Evolutionary conservation across 805 yeast genomes (phyloP), one percentile per base, ranked within the genome.

Genomic region (Candida ponderosae): DNA sequence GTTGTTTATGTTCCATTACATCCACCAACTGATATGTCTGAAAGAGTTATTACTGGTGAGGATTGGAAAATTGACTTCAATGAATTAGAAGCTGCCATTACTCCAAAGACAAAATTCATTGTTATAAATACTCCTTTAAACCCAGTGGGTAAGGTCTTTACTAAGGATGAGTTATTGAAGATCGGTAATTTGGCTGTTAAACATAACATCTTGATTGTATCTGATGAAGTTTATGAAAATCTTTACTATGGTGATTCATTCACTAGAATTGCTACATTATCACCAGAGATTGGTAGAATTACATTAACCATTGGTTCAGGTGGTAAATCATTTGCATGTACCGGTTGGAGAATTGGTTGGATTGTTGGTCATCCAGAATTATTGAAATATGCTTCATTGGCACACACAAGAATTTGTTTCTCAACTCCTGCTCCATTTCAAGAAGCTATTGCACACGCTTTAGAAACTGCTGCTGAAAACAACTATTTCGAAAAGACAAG

Each of bases 281-380:
- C 79, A 5, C 89, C 90, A 5, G 96, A 88, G 50, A 72, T 88
- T 41, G 80, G 74, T 20, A 75, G 76, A 40, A 67, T 88, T 52
- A 86, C 97, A 0, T 63, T 93, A 39, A 81, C 97, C 4, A 94
- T 93, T 18, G 97, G 97, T 1, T 86, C 96, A 21, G 98, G 97
- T 6, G 98, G 98, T 45, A 93, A 93, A 61, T 79, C 96, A 0
- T 93, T 93, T 65, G 95, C 96, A n/a, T 96, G 96, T 32, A 93
- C 98, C 11, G 98, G 98, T 37, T 93, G 97, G 97, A 80, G 98
- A 68, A 75, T 93, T 37, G 98, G 98, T 38, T 93, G 95, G 94
- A 72, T 90, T 29, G 79, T 89, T 43, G 97, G 96, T 6, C 81
- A 84, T 37, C 70, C 83, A n/a, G 84, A 82, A 23, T 66, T 89